phyloP scores from a whole-genome alignment of 2,329 filamentous ascomycete species.

The Cladobotryum protrusum region DNA sequence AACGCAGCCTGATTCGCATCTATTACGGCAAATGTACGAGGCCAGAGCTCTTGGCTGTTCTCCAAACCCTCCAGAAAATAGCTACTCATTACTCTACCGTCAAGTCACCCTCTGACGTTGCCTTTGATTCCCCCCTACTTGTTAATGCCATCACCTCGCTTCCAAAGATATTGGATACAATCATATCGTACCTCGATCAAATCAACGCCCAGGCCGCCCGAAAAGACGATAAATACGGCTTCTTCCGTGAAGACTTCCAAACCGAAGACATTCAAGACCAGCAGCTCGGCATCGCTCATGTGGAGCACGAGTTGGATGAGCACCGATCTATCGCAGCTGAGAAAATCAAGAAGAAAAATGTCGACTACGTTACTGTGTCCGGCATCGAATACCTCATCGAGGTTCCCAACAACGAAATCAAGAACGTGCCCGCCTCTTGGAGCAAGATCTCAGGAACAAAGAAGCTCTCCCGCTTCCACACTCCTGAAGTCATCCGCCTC shows the following conservation, averaged over 20 bases:
- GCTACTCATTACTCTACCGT: conserved; percentile 68
- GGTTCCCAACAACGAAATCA: conserved; percentile 74
- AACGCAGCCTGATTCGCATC: conserved; percentile 88
- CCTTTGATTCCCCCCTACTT: conserved; percentile 66
- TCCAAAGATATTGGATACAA: conserved; percentile 66
- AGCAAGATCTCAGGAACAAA: conserved; percentile 93
- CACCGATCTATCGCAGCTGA: conserved; percentile 67
- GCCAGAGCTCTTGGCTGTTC: conserved; percentile 74
- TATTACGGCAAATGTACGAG: conserved; percentile 96
- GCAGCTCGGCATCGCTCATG: conserved; percentile 83
- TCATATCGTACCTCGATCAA: conserved; percentile 70
- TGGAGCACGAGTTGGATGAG: conserved; percentile 80
- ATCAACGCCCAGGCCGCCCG: conserved; percentile 81
- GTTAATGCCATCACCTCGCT: conserved; percentile 66
- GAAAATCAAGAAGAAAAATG: conserved; percentile 62
- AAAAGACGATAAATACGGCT: conserved; percentile 85
- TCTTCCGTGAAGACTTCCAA: conserved; percentile 83
- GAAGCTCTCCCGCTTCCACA: conserved; percentile 86
- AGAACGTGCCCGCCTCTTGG: conserved; percentile 90
- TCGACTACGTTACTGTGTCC: conserved; percentile 75
- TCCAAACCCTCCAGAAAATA: conserved; percentile 81
- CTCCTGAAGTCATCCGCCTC: conserved; percentile 78
- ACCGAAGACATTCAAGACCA: conserved; percentile 84
- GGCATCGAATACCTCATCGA: conserved; percentile 95
- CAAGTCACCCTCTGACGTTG: conserved; percentile 57